Conservation (phyloP, 23 red algal species). For the Gracilaria domingensis region DNA sequence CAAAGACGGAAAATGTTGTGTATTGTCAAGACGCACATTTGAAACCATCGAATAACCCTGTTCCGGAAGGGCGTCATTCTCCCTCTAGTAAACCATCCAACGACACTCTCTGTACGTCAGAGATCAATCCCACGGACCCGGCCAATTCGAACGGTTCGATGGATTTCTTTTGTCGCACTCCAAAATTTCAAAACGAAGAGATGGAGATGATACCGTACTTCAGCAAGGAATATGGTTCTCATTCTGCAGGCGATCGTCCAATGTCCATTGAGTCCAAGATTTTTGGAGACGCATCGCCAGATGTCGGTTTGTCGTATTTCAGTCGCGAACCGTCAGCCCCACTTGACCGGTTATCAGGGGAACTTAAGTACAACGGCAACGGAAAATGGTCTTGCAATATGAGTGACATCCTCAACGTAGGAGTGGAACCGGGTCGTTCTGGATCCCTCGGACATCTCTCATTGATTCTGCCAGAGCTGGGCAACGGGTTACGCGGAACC, state of each 20-base stretch:
- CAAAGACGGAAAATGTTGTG: neutral
- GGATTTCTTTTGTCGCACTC: neutral
- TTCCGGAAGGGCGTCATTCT: neutral
- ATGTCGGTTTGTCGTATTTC: conserved; percentile 23
- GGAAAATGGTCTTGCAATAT: conserved; percentile 68
- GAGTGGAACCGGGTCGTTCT: conserved; percentile 22
- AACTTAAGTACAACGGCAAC: conserved; percentile 60
- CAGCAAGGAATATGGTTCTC: conserved; percentile 10
- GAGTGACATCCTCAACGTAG: conserved; percentile 58
- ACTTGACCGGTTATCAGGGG: conserved; percentile 56
- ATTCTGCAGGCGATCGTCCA: neutral
- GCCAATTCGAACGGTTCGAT: neutral
- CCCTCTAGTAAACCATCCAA: neutral
- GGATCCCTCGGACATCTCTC: conserved; percentile 38
- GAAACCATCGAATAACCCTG: neutral
- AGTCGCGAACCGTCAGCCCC: conserved; percentile 51
- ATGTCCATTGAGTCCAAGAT: conserved; percentile 24
- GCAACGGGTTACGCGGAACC: conserved; percentile 39
- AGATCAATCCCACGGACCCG: neutral
- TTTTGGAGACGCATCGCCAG: conserved; percentile 20
- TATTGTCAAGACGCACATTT: neutral
- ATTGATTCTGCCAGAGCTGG: conserved; percentile 51
- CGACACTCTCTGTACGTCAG: neutral
- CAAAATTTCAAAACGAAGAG: conserved; percentile 38
- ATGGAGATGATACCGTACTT: conserved; percentile 57